A percentile compares a stretch with the other conserved stretches of the same genome.
These are phyloP conservation scores for Botryobasidium botryosum DNA, from an alignment of 768 basidiomycete species.

Conservation along the genomic window DNA sequence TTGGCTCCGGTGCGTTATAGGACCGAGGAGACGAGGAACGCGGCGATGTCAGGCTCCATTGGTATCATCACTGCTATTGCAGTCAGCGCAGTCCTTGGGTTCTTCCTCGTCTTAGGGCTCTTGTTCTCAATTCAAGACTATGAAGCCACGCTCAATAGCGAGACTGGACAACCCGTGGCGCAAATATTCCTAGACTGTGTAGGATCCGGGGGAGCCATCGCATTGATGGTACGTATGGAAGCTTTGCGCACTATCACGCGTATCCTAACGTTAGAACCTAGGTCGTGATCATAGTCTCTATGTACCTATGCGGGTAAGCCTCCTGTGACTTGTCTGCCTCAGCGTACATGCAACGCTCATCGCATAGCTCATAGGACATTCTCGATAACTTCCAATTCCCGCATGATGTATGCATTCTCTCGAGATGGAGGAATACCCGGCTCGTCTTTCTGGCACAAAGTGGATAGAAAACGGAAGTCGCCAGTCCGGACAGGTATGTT, in stretches of 20 bases:
- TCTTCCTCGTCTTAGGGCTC: slow-evolving; percentile 55
- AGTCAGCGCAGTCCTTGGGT: slow-evolving; percentile 53
- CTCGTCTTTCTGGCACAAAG: slow-evolving; percentile 46
- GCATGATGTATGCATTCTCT: slow-evolving; percentile 73
- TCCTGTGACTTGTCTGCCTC: not conserved
- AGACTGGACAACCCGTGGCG: slow-evolving; percentile 52
- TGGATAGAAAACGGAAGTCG: slow-evolving; percentile 38
- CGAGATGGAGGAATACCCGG: slow-evolving; percentile 61
- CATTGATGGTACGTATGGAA: slow-evolving; percentile 37
- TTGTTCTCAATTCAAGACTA: slow-evolving; percentile 67
- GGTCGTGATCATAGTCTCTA: slow-evolving; percentile 51
- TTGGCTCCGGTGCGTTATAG: slow-evolving; percentile 25
- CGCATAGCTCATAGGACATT: slow-evolving; percentile 33
- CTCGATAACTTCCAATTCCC: slow-evolving; percentile 59
- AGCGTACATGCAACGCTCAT: not conserved
- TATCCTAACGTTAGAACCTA: slow-evolving; percentile 12
- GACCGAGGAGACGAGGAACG: slow-evolving; percentile 64
- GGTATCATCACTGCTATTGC: slow-evolving; percentile 58
- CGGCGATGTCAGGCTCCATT: slow-evolving; percentile 43
- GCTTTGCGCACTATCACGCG: not conserved
- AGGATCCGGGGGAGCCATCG: slow-evolving; percentile 56
- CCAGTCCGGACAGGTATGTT: slow-evolving; percentile 38
- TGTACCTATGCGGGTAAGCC: slow-evolving; percentile 54
- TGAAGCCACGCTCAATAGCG: slow-evolving; percentile 32
- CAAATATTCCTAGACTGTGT: slow-evolving; percentile 69